These are phyloP conservation scores for Nephromyces sp. DNA, from an alignment of 169 alveolate genomes.

Conservation along the genomic window DNA sequence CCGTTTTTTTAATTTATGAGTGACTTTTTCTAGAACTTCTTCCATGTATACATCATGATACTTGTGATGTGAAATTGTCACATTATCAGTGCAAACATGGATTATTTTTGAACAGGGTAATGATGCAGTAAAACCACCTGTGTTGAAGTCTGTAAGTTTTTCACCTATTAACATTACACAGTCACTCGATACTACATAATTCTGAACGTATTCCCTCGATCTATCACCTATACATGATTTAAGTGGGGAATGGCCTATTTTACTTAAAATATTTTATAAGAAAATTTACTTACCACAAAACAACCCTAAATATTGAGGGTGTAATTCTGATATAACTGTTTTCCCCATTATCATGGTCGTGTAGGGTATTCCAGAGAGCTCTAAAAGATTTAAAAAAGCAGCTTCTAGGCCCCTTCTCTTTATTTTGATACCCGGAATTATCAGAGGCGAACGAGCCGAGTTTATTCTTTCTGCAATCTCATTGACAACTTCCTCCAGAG, in stretches of 20 bases:
- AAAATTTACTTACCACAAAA: constrained; percentile 30
- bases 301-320: constrained; percentile 43
- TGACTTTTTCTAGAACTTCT: background rate
- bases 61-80: background rate
- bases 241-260: background rate
- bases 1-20: background rate
- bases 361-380: constrained; percentile 33
- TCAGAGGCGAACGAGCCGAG: constrained; percentile 29
- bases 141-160: constrained; percentile 44
- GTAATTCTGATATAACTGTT: constrained; percentile 29
- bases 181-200: constrained; percentile 35
- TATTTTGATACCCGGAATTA: constrained; percentile 36
- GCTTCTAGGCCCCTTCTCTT: constrained; percentile 11
- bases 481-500: constrained; percentile 18
- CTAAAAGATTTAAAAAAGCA: constrained; percentile 17
- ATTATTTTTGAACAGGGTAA: background rate
- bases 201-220: constrained; percentile 18
- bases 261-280: background rate
- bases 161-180: constrained; percentile 44
- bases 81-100: background rate
- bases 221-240: background rate
- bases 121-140: constrained; percentile 39
- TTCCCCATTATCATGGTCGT: constrained; percentile 44
- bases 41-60: background rate
- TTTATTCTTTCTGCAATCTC: constrained; percentile 8